Evolutionary conservation across 1,284 basidiomycete genomes (phyloP).

Genomic region (Boletellus sp.): DNA sequence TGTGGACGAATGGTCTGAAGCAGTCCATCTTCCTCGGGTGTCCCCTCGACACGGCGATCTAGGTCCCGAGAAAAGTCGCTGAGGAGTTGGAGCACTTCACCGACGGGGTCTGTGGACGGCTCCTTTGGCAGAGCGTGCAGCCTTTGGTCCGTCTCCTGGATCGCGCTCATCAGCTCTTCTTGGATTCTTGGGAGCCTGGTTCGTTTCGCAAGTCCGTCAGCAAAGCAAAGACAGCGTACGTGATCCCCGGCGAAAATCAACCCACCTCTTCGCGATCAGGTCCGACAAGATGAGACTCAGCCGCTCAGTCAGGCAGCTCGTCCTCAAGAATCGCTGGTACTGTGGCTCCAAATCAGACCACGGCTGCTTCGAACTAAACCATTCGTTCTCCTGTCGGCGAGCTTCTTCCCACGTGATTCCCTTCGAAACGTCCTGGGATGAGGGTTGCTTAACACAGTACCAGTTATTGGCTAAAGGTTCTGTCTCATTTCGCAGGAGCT

Average conservation of each 20-base stretch:
- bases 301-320: conserved; percentile 49
- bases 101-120: conserved; percentile 51
- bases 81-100: conserved; percentile 50
- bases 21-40: conserved; percentile 46
- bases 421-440: conserved; percentile 48
- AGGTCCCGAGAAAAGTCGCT: conserved; percentile 46
- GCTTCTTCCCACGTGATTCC: conserved; percentile 62
- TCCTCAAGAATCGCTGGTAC: conserved; percentile 53
- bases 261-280: conserved; percentile 55
- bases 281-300: conserved; percentile 55
- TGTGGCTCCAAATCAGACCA: conserved; percentile 54
- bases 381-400: conserved; percentile 59
- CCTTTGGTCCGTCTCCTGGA: conserved; percentile 40
- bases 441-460: conserved; percentile 74
- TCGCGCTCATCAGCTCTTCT: conserved; percentile 43
- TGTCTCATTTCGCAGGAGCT: conserved; percentile 53
- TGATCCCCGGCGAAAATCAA: not conserved
- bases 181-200: conserved; percentile 64
- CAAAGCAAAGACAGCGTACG: not conserved
- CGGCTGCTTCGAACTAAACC: conserved; percentile 54
- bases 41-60: conserved; percentile 46
- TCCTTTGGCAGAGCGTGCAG: conserved; percentile 46
- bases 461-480: conserved; percentile 61
- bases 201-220: not conserved
- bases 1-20: conserved; percentile 51